phyloP scores from a whole-genome alignment of 1,139 yeast species.

The Debaryomyces psychrophilus region DNA sequence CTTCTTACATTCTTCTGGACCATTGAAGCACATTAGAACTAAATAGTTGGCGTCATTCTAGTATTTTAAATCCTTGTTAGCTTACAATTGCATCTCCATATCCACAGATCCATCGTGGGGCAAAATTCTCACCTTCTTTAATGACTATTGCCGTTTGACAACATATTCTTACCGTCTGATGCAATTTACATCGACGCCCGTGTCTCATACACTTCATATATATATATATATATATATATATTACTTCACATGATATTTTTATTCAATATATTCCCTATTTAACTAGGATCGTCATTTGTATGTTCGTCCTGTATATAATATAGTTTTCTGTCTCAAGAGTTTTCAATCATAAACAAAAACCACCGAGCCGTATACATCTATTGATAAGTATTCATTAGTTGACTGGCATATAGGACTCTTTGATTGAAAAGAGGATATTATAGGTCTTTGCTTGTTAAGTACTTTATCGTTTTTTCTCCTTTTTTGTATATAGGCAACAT shows the following conservation, averaged over 20 bases:
- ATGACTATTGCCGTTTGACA: background rate
- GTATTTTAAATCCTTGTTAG: background rate
- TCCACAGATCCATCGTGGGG: background rate
- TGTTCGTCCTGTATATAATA: slow-evolving; percentile 1
- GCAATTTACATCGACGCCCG: background rate
- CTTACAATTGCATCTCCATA: slow-evolving; percentile 3
- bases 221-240: slow-evolving; percentile 4
- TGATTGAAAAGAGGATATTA: background rate
- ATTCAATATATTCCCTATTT: background rate
- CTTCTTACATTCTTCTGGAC: slow-evolving; percentile 70
- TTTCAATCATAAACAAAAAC: slow-evolving; percentile 6
- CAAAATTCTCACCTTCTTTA: background rate
- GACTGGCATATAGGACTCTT: background rate
- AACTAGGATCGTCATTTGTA: background rate
- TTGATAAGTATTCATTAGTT: background rate
- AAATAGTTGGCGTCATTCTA: slow-evolving; percentile 43
- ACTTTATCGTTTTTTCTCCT: background rate
- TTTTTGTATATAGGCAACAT: slow-evolving; percentile 2
- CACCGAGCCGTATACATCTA: background rate
- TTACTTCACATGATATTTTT: background rate
- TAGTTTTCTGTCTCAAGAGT: background rate
- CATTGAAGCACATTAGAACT: slow-evolving; percentile 81
- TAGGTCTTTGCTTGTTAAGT: background rate
- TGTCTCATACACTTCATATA: background rate
- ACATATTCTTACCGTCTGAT: background rate